phyloP scores from a whole-genome alignment of 176 grass and related monocot genomes.

The Musa itinerans region DNA sequence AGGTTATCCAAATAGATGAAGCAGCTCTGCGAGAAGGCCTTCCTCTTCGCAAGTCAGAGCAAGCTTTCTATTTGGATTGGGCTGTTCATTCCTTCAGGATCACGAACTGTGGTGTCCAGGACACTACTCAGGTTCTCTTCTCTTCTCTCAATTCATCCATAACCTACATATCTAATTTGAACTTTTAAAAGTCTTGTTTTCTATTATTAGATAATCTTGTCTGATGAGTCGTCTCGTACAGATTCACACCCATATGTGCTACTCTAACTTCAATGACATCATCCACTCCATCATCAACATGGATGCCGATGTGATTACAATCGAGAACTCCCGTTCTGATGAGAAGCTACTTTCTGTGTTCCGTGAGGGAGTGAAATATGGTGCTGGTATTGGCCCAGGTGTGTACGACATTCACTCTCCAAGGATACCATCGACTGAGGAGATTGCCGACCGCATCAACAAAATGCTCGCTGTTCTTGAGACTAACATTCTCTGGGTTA shows the following conservation, averaged over 20 bases:
- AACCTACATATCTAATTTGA: background rate
- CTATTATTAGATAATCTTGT: background rate
- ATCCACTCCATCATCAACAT: slow-evolving; percentile 93
- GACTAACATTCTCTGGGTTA: slow-evolving; percentile 93
- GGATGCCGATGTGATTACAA: slow-evolving; percentile 94
- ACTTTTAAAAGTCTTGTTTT: background rate
- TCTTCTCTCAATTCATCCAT: background rate
- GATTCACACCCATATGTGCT: slow-evolving; percentile 99
- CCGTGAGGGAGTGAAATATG: slow-evolving; percentile 73
- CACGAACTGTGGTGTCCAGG: slow-evolving; percentile 73
- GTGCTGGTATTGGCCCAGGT: slow-evolving; percentile 69
- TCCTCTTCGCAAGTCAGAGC: slow-evolving; percentile 89
- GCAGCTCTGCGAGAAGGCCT: slow-evolving; percentile 85
- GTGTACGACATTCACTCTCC: slow-evolving; percentile 96
- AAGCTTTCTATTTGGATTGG: slow-evolving; percentile 89
- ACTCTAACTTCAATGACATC: slow-evolving; percentile 96
- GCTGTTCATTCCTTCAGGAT: slow-evolving; percentile 93
- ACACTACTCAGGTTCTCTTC: slow-evolving; percentile 74
- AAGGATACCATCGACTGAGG: slow-evolving; percentile 63
- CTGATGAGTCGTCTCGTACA: slow-evolving; percentile 21
- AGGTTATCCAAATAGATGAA: slow-evolving; percentile 98
- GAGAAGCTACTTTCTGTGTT: slow-evolving; percentile 92
- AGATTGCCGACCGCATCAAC: slow-evolving; percentile 75
- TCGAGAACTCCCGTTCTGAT: slow-evolving; percentile 81
- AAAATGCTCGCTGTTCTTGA: slow-evolving; percentile 93